Evolutionary conservation across 768 basidiomycete genomes (phyloP).

Genomic region (Phaffia tasmanica): DNA sequence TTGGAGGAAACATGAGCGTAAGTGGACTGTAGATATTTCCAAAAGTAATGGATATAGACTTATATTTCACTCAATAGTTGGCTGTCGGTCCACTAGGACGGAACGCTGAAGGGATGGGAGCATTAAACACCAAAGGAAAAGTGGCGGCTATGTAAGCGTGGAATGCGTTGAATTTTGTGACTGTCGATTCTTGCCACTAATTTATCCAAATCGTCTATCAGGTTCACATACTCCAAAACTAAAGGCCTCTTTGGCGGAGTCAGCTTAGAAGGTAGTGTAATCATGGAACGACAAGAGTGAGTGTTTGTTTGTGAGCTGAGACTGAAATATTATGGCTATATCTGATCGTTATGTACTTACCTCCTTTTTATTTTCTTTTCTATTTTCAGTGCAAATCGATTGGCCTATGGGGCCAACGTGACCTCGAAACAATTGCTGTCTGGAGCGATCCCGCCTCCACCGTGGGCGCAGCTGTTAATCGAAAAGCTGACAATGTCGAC

Average conservation of each 20-base stretch:
- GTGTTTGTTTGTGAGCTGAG: constrained; percentile 51
- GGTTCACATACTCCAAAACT: constrained; percentile 52
- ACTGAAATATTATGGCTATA: neutral
- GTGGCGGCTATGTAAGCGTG: constrained; percentile 68
- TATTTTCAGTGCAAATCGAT: constrained; percentile 17
- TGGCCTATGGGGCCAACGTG: constrained; percentile 44
- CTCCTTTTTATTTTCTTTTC: neutral
- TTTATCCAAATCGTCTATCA: neutral
- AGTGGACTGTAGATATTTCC: constrained; percentile 31
- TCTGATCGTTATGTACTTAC: neutral
- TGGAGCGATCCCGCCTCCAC: constrained; percentile 60
- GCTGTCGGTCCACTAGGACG: constrained; percentile 84
- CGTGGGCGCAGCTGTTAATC: constrained; percentile 67
- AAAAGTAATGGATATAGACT: neutral
- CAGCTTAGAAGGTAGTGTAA: constrained; percentile 66
- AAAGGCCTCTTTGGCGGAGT: constrained; percentile 88
- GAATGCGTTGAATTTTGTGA: too few species aligned
- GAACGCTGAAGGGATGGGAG: constrained; percentile 75
- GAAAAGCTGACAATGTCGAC: constrained; percentile 45
- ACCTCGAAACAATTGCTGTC: constrained; percentile 68
- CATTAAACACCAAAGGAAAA: constrained; percentile 71
- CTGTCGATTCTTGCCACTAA: neutral
- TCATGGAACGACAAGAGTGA: constrained; percentile 76
- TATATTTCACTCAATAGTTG: constrained; percentile 28
- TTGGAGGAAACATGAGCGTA: constrained; percentile 82